phyloP scores from a whole-genome alignment of 768 basidiomycete genomes.

The Tulasnella sp. region DNA sequence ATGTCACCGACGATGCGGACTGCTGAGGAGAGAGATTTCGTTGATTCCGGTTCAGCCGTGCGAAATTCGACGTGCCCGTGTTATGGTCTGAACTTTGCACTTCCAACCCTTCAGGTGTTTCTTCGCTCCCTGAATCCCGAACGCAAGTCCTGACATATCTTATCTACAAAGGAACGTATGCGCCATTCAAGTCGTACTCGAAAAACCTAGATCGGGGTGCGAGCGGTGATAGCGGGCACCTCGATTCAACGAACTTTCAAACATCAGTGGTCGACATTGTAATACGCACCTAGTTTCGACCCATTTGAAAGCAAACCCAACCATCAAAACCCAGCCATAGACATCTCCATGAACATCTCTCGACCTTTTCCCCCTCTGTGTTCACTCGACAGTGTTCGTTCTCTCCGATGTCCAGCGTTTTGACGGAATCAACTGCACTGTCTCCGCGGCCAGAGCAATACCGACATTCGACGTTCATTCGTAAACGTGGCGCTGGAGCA shows the following conservation, averaged over 20 bases:
- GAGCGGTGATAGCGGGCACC: background rate
- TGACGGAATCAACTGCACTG: slow-evolving; percentile 21
- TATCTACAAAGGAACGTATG: background rate
- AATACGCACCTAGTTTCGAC: background rate
- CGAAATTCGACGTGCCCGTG: slow-evolving; percentile 10
- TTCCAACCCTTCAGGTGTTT: background rate
- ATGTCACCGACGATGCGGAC: slow-evolving; percentile 16
- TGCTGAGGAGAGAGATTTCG: slow-evolving; percentile 21
- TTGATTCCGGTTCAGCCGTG: slow-evolving; percentile 17
- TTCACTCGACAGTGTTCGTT: background rate
- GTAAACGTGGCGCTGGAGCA: background rate
- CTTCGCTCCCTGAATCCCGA: background rate
- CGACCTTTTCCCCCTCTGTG: background rate
- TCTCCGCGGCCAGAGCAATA: slow-evolving; percentile 27
- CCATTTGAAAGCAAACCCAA: background rate
- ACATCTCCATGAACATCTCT: background rate
- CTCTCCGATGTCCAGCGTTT: background rate
- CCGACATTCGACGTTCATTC: background rate
- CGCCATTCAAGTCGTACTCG: background rate
- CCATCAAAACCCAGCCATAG: background rate
- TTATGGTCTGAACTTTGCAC: background rate
- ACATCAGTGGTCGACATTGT: background rate
- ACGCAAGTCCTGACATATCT: background rate
- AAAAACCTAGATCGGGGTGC: background rate
- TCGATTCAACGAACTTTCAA: background rate